Percentiles rank a stretch among this genome's conserved stretches.
phyloP scores from a whole-genome alignment of 768 basidiomycete species.

The Hypholoma fasciculare region DNA sequence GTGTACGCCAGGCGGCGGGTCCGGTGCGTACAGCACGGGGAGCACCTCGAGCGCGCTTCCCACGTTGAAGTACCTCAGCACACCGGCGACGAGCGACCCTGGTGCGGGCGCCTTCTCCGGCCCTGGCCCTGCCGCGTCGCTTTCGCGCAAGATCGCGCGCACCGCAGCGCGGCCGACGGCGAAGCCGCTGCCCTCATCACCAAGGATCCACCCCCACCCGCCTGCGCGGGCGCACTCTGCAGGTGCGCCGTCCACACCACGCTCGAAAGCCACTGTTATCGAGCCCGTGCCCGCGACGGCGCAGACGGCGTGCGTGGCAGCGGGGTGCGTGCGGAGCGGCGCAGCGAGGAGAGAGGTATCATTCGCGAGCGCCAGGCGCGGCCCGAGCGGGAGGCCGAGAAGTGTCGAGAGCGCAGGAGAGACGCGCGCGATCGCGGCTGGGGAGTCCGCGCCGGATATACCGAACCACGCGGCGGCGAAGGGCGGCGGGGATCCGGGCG shows the following conservation, averaged over 20 bases:
- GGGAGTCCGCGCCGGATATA: constrained; percentile 79
- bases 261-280: constrained; percentile 64
- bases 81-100: constrained; percentile 11
- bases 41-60: constrained; percentile 63
- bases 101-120: constrained; percentile 38
- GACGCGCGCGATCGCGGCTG: constrained; percentile 57
- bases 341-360: constrained; percentile 86
- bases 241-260: constrained; percentile 36
- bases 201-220: constrained; percentile 85
- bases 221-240: constrained; percentile 70
- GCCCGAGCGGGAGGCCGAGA: constrained; percentile 56
- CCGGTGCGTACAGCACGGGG: constrained; percentile 61
- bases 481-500: constrained; percentile 16
- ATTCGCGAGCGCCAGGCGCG: constrained; percentile 65
- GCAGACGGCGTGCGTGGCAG: constrained; percentile 63
- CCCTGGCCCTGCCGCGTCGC: constrained; percentile 32
- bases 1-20: constrained; percentile 35
- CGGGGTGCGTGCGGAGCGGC: constrained; percentile 62
- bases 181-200: constrained; percentile 84
- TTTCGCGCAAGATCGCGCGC: constrained; percentile 61
- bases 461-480: constrained; percentile 84
- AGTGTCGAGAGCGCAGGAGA: constrained; percentile 54
- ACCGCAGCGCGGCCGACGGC: constrained; percentile 77
- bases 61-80: constrained; percentile 60
- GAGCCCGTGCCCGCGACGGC: constrained; percentile 85